Evolutionary conservation across 805 yeast species (phyloP).

Genomic region (Wickerhamiella hasegawae): DNA sequence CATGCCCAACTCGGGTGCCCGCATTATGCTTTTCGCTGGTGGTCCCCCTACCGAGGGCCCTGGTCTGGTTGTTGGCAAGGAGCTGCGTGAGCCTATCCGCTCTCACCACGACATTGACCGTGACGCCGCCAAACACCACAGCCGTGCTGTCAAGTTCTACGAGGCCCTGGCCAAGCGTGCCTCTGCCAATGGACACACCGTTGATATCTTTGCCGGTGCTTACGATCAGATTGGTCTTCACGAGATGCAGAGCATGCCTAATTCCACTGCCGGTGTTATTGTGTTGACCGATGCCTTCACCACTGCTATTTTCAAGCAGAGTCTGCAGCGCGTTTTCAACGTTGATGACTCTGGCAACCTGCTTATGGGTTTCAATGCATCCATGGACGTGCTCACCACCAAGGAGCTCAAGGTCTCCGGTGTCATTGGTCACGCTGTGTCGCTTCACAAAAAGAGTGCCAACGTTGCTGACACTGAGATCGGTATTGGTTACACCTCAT

Average conservation of each 20-base stretch:
- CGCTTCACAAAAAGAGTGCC: constrained; percentile 42
- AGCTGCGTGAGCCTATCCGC: constrained; percentile 88
- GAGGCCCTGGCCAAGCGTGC: constrained; percentile 58
- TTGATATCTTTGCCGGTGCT: constrained; percentile 88
- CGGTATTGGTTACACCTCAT: constrained; percentile 85
- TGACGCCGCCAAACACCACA: constrained; percentile 74
- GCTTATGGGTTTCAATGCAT: constrained; percentile 81
- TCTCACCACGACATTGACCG: constrained; percentile 94
- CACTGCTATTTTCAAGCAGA: constrained; percentile 85
- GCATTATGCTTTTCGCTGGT: constrained; percentile 78
- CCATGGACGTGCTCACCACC: constrained; percentile 73
- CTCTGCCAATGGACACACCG: constrained; percentile 57
- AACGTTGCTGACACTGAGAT: constrained; percentile 80
- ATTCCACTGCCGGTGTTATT: constrained; percentile 79
- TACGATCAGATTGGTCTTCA: constrained; percentile 91
- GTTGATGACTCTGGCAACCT: constrained; percentile 80
- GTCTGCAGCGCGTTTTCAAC: constrained; percentile 70
- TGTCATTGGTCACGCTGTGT: constrained; percentile 80
- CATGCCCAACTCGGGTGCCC: constrained; percentile 72
- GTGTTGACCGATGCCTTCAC: constrained; percentile 86
- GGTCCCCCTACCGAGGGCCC: constrained; percentile 95
- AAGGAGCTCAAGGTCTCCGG: constrained; percentile 83
- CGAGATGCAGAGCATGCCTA: constrained; percentile 79
- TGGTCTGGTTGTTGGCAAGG: constrained; percentile 82
- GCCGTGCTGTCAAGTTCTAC: constrained; percentile 72